A percentile compares a stretch with the other conserved stretches of the same genome.
phyloP scores from a whole-genome alignment of 257 asterid genomes.

The Fraxinus americana region DNA sequence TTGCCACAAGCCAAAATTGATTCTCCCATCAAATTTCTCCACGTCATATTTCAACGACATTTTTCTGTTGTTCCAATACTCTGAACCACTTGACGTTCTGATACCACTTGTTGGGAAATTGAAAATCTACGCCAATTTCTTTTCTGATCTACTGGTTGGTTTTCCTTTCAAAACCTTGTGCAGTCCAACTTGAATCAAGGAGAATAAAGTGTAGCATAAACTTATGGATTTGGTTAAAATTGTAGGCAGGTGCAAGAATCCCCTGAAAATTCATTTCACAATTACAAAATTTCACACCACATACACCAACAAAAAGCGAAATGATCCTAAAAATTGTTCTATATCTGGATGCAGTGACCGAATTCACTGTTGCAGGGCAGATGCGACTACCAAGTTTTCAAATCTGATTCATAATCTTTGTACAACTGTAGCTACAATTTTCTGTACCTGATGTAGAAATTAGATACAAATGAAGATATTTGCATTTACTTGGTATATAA shows the following conservation, averaged over 20 bases:
- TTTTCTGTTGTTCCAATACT: no score
- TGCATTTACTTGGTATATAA: background rate
- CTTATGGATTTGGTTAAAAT: background rate
- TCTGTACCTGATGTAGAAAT: constrained; percentile 29
- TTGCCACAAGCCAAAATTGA: no score
- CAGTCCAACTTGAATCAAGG: no score
- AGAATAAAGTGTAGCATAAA: constrained; percentile 5
- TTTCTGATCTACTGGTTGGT: no score
- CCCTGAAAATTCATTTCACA: constrained; percentile 32
- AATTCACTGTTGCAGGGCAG: constrained; percentile 9
- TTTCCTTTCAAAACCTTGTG: no score
- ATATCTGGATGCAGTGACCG: background rate
- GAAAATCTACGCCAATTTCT: no score
- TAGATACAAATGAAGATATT: constrained; percentile 8
- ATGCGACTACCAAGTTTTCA: constrained; percentile 17
- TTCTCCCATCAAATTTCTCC: no score
- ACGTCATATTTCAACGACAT: no score
- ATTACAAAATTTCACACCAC: constrained; percentile 15
- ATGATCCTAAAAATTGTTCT: constrained; percentile 10
- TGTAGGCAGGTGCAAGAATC: background rate
- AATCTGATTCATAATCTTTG: constrained; percentile 13
- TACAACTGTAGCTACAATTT: constrained; percentile 23
- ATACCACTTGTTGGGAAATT: no score
- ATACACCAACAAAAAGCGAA: constrained; percentile 11
- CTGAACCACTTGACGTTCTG: no score